Evolutionary conservation across 352 stramenopile genomes (phyloP), one percentile per base, ranked within the genome.

Genomic region (Ophiocytium majus): DNA sequence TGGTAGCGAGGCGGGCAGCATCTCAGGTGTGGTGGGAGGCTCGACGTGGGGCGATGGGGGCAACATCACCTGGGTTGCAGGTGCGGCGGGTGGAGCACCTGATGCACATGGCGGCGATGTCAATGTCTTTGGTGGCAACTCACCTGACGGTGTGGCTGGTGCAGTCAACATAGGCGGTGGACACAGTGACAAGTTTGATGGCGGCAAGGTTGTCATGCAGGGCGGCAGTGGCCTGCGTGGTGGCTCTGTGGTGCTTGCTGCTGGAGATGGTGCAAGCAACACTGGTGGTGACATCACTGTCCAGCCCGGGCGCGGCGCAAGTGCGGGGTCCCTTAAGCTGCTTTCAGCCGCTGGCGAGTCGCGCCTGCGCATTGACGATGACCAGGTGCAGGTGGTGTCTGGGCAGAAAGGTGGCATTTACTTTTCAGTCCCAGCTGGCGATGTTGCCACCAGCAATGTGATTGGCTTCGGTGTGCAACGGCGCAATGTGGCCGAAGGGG

Each of bases 401-500:
- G 84, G 84, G 10, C 17, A 34, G 0, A 35, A 78, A 76, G 84
- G 84, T 0, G 80, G 80, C 5, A 85, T 88, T n/a, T 85, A 83
- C 33, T 76, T 88, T 49, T 37, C 84, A 50, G 79, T 85, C 17
- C 84, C 76, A 19, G 28, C 79, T 78, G 84, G 79, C 34, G 63
- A 82, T 33, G 76, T 10, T 36, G 43, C 50, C 49, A 66, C 82
- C 35, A 76, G 81, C 0, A 89, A 86, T 63, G 83, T 87, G 31
- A 89, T 89, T 82, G 85, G 82, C 23, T 89, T 87, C 66, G 66
- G 81, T 33, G 76, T 86, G 32, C 66, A 78, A 78, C 5, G 10
- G 31, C 37, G 1, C 36, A 57, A 5, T 5, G 43, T 28, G 19
- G 5, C 31, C 10, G 37, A 28, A 49, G 17, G 9, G 10, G 1